Base-by-base conservation (phyloP, 805 yeast species). In the Saccharomyces cerevisiae region DNA sequence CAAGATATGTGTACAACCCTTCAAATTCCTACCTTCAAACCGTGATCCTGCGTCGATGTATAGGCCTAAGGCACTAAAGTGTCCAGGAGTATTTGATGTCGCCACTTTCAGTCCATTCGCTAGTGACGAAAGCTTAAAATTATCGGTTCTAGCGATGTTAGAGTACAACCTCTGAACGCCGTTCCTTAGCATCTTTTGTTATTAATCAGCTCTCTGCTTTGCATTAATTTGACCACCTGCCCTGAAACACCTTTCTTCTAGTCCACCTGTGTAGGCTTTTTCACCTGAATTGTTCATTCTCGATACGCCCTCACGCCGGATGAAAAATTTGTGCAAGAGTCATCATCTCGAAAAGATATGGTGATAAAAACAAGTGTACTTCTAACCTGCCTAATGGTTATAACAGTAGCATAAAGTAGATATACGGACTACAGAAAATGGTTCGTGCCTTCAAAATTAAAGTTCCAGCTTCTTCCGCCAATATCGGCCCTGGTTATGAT, bases 401-500 rank as follows among this genome's bases (percentile, higher is more conserved):
- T 17, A 36, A 21, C 24, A 10, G 6, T 21, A 36, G 24, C 17
- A 17, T 36, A 36, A 8, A 36, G 4, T 8, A 36, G 43, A 36
- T n/a, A 6, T 6, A 36, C 43, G 43, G 21, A 46, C 22, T 28
- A 17, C 21, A 10, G 11, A 30, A 49, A n/a, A 78, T 74, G 82
- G 59, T 70, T 53, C 76, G 81, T 56, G 74, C 77, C 53, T 85
- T 85, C 70, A 70, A 68, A 47, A 79, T 89, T 61, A 82, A 80
- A 53, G 94, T 92, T 17, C 99, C 99, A 3, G 97, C 98, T 6
- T 91, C 98, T 4, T 87, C 96, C 50, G 99, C 99, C 65, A 94
- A 94, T 65, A 92, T 94, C 51, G 99, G 99, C 8, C 99, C 99
- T 9, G 99, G 99, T 0, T 94, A 92, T 67, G 99, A 94, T 71